Evolutionary conservation across 192 early-diverging fungal genomes (phyloP), one percentile per base, ranked within the genome.

Genomic region (Glomus cerebriforme): DNA sequence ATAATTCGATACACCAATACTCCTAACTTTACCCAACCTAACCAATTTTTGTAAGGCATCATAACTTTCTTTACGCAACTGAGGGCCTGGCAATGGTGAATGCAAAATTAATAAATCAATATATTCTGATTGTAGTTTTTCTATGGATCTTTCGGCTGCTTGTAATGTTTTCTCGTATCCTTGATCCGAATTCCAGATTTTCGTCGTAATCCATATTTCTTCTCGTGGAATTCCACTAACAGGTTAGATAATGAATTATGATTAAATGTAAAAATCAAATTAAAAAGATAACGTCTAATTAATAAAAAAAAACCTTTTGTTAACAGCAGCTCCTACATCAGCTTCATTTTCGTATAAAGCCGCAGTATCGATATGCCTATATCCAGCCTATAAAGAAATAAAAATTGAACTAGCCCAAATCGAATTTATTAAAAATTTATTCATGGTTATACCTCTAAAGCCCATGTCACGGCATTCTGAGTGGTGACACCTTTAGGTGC

Each of bases 61-160:
- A 86, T 89, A 91, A 49, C 83, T 85, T 59, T 85, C 83, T 45
- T 45, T 73, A 26, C 87, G 86, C 49, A 60, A 82, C 45, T 89
- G 69, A 63, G 87, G 65, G 27, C 86, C 86, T 59, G 87, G 80
- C 58, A 83, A 78, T 19, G 91, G 91, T 4, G 87, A 88, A 77
- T 91, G 89, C 13, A 91, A 84, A 22, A 93, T 73, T 59, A 88
- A 89, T 26, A 93, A 77, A 80, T 93, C 91, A 45, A 93, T 63
- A 74, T 91, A 92, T 13, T 80, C 83, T 32, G 86, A 66, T 3
- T 84, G 82, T 9, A 93, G 85, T 24, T 85, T 85, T 62, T 84
- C 27, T 66, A 92, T 79, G 29, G 89, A 88, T 26, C 77, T 72
- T 58, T 89, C 86, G 64, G 88, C 85, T 26, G 88, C 90, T 49